Evolutionary conservation across 306 rosid genomes (phyloP).

Genomic region (Arachis stenosperma): DNA sequence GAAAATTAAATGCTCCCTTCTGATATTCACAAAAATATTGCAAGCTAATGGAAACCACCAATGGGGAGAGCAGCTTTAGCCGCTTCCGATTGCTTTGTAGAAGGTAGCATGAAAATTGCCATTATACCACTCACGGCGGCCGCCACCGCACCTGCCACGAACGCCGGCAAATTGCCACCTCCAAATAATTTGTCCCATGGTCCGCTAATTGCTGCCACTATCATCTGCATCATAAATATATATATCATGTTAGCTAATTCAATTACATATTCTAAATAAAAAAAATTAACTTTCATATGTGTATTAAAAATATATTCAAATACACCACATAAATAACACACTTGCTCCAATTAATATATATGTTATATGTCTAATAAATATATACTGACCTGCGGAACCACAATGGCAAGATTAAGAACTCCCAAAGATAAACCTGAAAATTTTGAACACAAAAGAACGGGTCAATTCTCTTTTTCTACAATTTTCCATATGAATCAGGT

Average conservation of each 20-base stretch:
- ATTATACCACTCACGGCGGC: slow-evolving; percentile 51
- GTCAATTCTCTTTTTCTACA: not conserved
- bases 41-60: slow-evolving; percentile 35
- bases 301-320: not conserved
- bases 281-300: too few relatives aligned
- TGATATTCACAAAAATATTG: not conserved
- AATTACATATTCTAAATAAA: not conserved
- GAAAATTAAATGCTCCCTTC: not conserved
- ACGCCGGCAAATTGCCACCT: slow-evolving; percentile 81
- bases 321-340: not conserved
- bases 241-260: not conserved
- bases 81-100: slow-evolving; percentile 47
- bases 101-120: slow-evolving; percentile 57
- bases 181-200: slow-evolving; percentile 70
- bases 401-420: slow-evolving; percentile 69
- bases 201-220: slow-evolving; percentile 62
- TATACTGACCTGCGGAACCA: slow-evolving; percentile 59
- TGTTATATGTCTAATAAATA: not conserved
- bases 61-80: slow-evolving; percentile 16
- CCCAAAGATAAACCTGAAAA: slow-evolving; percentile 70
- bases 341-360: not conserved
- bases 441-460: not conserved
- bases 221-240: slow-evolving; percentile 41
- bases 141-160: slow-evolving; percentile 60
- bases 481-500: not conserved